Base-by-base conservation (phyloP, 129 eudicot genomes). In the Solidago caesia region DNA sequence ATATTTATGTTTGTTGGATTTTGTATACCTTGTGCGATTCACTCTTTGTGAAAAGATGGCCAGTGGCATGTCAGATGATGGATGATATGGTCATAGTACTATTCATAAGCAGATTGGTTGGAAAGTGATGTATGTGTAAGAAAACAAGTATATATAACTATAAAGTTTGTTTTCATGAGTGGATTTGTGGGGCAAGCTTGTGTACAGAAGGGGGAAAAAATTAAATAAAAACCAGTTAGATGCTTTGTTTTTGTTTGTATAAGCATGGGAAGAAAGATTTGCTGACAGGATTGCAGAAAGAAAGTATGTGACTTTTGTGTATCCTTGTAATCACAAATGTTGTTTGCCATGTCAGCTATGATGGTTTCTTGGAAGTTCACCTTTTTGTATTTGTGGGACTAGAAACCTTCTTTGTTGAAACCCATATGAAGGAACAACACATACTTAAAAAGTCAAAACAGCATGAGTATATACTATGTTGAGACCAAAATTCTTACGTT, bases 201-300 rank as follows among this genome's bases (percentile, higher is more conserved):
- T n/a, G 26, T 55, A 55, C 27, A n/a, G 27, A 55, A 55, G 21
- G 21, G 21, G 21, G 0, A 21, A 21, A 21, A 21, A 21, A 21
- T 21, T 21, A 21, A 21, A 21, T 21, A 21, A 21, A 55, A 21
- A 55, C 14, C 60, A 55, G 60, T 6, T n/a, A 9, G 60, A 15
- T 53, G 77, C 25, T 59, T 60, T 42, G 27, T 43, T 7, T n/a
- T 77, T 26, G 21, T 21, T 68, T 39, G 16, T 69, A 49, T 61
- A 16, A 77, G 62, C 72, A 77, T 42, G 64, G 56, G 56, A 70
- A 47, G 76, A 77, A 70, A 76, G 43, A 56, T 76, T 52, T 68
- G 51, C 64, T 59, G 75, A 62, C 82, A 63, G 21, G 21, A 21
- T 21, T 21, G 21, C 21, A 21, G 21, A 21, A 21, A 16, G 25